These are phyloP conservation scores for Bruguiera hainesii DNA, from an alignment of 441 rosid species.

Conservation along the genomic window DNA sequence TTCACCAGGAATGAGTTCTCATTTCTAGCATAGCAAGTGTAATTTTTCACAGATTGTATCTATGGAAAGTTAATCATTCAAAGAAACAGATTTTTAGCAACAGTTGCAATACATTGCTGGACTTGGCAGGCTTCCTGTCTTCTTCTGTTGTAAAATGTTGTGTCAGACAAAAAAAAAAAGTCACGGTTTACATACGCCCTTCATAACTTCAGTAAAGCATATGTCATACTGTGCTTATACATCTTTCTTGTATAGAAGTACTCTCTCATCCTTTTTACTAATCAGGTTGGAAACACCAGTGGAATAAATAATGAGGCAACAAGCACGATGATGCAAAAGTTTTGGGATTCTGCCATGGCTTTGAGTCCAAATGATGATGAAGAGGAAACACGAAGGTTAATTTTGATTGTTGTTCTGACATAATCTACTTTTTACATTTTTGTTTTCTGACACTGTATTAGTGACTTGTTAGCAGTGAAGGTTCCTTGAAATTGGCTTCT, in stretches of 20 bases:
- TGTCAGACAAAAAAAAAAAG: no score
- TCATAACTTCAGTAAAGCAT: neutral
- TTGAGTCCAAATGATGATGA: slow-evolving; percentile 71
- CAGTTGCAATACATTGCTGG: no score
- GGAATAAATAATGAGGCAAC: slow-evolving; percentile 71
- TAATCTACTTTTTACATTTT: slow-evolving; percentile 4
- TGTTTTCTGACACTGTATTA: slow-evolving; percentile 19
- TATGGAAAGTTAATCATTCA: no score
- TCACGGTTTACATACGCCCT: no score
- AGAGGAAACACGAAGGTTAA: slow-evolving; percentile 77
- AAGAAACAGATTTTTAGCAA: no score
- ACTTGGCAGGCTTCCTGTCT: no score
- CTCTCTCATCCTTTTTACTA: slow-evolving; percentile 14
- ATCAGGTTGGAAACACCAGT: slow-evolving; percentile 71
- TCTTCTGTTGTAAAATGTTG: no score
- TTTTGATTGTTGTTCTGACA: slow-evolving; percentile 15
- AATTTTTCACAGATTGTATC: neutral
- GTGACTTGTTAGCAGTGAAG: slow-evolving; percentile 56
- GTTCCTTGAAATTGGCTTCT: slow-evolving; percentile 70
- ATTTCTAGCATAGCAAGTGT: neutral
- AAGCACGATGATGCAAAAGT: slow-evolving; percentile 89
- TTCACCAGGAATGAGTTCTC: neutral
- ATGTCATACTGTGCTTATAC: neutral
- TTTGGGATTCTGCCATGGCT: slow-evolving; percentile 99
- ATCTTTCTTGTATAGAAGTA: slow-evolving; percentile 8